Evolutionary conservation across 495 filamentous ascomycete genomes (phyloP), one percentile per base, ranked within the genome.

Genomic region (Penicillium antarcticum): DNA sequence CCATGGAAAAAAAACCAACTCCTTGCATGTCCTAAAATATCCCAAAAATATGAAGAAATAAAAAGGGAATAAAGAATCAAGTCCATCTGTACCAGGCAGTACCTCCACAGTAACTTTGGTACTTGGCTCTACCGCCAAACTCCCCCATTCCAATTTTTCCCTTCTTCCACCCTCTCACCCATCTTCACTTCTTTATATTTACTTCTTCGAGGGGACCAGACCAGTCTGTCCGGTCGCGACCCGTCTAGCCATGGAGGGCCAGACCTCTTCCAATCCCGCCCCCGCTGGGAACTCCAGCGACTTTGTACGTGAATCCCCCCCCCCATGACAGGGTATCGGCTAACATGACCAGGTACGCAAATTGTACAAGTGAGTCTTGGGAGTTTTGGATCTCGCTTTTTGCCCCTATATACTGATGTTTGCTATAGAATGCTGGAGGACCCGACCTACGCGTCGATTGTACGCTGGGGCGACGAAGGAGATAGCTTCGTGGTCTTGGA

Each of bases 401-500:
- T 18, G 23, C 9, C 40, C 24, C 34, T 16, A 37, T 49, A 42
- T 19, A 40, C 47, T 39, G 24, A 45, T 51, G 36, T 43, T 42
- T 36, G 40, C 52, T 47, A 32, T 69, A 97, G 94, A 70, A 98
- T 98, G 94, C 78, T 98, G 60, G 94, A 97, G 73, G 92, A 96
- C 63, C 91, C 91, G 19, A 85, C 90, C 45, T 95, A 98, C 66
- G 84, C 91, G 48, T 84, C 84, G 42, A 92, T 97, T 48, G 94
- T 97, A 38, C 84, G 95, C 68, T 98, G 94, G 94, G 92, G 91
- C 52, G 86, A 95, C 58, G 85, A 89, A 49, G 91, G 90, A 42
- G 90, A 96, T 65, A 96, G 91, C 67, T 98, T 98, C 62, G 95
- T 98, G 42, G 94, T 98, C 41, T 76, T 98, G 44, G 95, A 98